Percentiles rank a stretch among this genome's conserved stretches.
These are phyloP conservation scores for Vigna nakashimae DNA, from an alignment of 306 rosid genomes.

Conservation along the genomic window DNA sequence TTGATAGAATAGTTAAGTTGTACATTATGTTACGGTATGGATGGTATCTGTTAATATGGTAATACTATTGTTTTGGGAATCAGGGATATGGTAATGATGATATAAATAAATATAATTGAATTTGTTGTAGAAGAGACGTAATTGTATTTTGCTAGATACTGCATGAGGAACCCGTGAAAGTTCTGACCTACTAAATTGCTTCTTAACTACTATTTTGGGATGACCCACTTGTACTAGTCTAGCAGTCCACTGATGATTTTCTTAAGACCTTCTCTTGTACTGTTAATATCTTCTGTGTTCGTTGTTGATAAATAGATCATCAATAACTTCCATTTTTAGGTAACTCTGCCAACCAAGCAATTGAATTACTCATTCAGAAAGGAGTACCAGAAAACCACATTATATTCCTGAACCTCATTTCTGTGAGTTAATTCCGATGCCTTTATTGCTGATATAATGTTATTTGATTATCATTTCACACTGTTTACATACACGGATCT, in stretches of 20 bases:
- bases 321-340: conserved; percentile 56
- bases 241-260: neutral
- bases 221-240: neutral
- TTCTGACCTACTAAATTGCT: neutral
- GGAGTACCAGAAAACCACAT: conserved; percentile 97
- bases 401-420: conserved; percentile 88
- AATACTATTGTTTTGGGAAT: conserved; percentile 1
- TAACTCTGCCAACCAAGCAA: conserved; percentile 97
- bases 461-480: conserved; percentile 15
- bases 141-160: conserved; percentile 15
- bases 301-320: conserved; percentile 36
- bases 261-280: neutral
- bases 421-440: conserved; percentile 67
- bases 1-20: neutral
- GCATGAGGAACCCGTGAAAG: conserved; percentile 2
- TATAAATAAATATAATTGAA: neutral
- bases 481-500: neutral
- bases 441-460: conserved; percentile 2
- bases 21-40: conserved; percentile 17
- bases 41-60: conserved; percentile 9
- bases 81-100: neutral
- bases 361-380: conserved; percentile 86
- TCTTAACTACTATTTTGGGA: neutral
- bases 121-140: neutral
- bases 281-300: neutral